phyloP scores from a whole-genome alignment of 805 yeast genomes.

The Sungouiozyma ichnusensis region DNA sequence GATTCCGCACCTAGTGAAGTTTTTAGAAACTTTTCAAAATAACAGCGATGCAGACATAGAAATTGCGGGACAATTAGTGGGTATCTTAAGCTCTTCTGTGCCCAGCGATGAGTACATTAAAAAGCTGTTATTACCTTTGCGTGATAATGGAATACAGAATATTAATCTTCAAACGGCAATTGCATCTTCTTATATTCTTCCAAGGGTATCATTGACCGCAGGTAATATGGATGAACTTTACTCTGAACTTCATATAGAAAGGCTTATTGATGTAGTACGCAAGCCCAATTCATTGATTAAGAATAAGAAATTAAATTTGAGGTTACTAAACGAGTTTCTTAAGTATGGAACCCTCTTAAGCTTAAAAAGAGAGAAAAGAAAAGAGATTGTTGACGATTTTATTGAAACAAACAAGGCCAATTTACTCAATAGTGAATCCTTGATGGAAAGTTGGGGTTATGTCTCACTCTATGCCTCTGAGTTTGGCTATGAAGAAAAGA shows the following conservation, averaged over 20 bases:
- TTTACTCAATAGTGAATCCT: slow-evolving; percentile 48
- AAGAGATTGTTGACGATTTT: slow-evolving; percentile 17
- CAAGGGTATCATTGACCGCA: slow-evolving; percentile 8
- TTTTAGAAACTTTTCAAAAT: slow-evolving; percentile 11
- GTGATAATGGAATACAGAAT: not conserved
- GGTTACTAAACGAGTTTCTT: slow-evolving; percentile 27
- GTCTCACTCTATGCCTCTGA: slow-evolving; percentile 35
- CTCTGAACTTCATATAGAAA: not conserved
- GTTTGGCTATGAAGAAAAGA: slow-evolving; percentile 23
- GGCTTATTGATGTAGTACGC: slow-evolving; percentile 1
- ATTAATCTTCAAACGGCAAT: slow-evolving; percentile 2
- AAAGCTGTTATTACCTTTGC: slow-evolving; percentile 3
- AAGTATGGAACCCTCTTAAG: slow-evolving; percentile 30
- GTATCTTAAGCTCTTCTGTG: slow-evolving; percentile 31
- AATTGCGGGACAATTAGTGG: slow-evolving; percentile 37
- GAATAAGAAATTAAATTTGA: slow-evolving; percentile 2
- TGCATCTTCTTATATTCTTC: slow-evolving; percentile 15
- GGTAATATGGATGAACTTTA: not conserved
- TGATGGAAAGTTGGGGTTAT: slow-evolving; percentile 46
- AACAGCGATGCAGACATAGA: slow-evolving; percentile 18
- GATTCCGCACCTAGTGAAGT: slow-evolving; percentile 19
- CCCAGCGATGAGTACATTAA: slow-evolving; percentile 5
- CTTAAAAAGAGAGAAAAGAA: slow-evolving; percentile 12
- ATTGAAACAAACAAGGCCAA: slow-evolving; percentile 27
- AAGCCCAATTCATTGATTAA: not conserved